Base-by-base conservation (phyloP, 352 stramenopile genomes). In the Globisporangium radiosum region DNA sequence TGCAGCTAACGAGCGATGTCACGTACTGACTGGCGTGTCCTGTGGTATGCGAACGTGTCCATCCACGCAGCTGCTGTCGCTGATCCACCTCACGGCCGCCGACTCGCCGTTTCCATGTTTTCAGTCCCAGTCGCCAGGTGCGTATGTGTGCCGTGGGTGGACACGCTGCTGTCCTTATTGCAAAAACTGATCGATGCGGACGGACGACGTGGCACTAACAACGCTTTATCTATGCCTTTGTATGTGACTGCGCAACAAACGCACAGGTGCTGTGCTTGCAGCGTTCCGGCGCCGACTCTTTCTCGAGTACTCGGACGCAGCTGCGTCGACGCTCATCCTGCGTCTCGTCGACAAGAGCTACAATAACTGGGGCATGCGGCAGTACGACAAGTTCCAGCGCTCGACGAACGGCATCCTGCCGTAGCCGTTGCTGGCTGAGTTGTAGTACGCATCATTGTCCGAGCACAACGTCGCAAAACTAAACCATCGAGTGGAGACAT, bases 51-150 rank as follows among this genome's bases (percentile, higher is more conserved):
- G 25, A 33, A 33, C 25, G 25, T 33, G 19, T 48, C 33, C 19
- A 5, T 5, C 37, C 5, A 7, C 51, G 38, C 38, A 74, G 68
- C 45, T 98, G 54, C 58, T 96, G 9, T 90, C 88, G 13, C 66
- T 98, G 11, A 86, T 98, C 37, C 87, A 97, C 64, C 87, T 98
- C 19, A 97, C 90, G 49, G 80, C 77, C 37, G 69, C 82, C 15
- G 73, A 91, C 45, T 97, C 88, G 39, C 88, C 84, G 8, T 97
- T 97, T 57, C 87, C 87, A 40, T 98, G 91, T 65, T 98, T 98
- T 53, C 70, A 69, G 38, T 45, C 43, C 37, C 58, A 64, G 25
- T 56, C 58, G 14, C 59, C 64, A 59, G 56, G 71, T 70, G 40
- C n/a, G 56, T 25, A 33, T 33, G 25, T 33, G 25, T 33, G 25